phyloP scores from a whole-genome alignment of 495 filamentous ascomycete species.

The Polyplosphaeria fusca region DNA sequence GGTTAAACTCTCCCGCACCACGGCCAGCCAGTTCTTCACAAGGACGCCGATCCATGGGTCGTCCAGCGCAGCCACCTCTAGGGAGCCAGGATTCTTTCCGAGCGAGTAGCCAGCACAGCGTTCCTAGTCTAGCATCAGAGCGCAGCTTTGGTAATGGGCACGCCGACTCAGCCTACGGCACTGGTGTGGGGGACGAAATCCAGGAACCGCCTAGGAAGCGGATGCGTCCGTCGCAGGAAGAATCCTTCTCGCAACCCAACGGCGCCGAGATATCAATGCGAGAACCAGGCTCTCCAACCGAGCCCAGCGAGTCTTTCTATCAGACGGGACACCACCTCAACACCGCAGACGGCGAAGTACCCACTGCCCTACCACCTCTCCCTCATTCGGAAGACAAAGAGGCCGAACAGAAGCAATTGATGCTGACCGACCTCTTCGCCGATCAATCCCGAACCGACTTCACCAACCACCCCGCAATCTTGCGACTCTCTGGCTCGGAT shows the following conservation, averaged over 20 bases:
- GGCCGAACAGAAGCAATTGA: slow-evolving; percentile 67
- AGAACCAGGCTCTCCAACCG: slow-evolving; percentile 68
- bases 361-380: slow-evolving; percentile 64
- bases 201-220: slow-evolving; percentile 85
- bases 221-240: slow-evolving; percentile 53
- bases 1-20: slow-evolving; percentile 81
- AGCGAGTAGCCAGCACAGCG: slow-evolving; percentile 64
- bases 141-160: slow-evolving; percentile 58
- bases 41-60: slow-evolving; percentile 48
- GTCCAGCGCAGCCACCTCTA: slow-evolving; percentile 62
- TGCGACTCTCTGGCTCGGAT: slow-evolving; percentile 72
- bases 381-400: slow-evolving; percentile 63
- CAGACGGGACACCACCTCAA: slow-evolving; percentile 54
- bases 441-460: slow-evolving; percentile 65
- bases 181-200: slow-evolving; percentile 36
- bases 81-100: slow-evolving; percentile 62
- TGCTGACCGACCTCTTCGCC: slow-evolving; percentile 85
- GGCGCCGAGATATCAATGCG: slow-evolving; percentile 51
- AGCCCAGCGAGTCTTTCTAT: slow-evolving; percentile 81
- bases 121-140: slow-evolving; percentile 61
- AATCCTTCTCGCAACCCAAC: slow-evolving; percentile 39
- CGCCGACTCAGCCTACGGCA: slow-evolving; percentile 54
- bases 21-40: slow-evolving; percentile 49
- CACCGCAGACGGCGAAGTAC: slow-evolving; percentile 51
- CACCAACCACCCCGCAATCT: slow-evolving; percentile 60